Conservation (phyloP, 352 stramenopile genomes). For the Globisporangium yorkense region DNA sequence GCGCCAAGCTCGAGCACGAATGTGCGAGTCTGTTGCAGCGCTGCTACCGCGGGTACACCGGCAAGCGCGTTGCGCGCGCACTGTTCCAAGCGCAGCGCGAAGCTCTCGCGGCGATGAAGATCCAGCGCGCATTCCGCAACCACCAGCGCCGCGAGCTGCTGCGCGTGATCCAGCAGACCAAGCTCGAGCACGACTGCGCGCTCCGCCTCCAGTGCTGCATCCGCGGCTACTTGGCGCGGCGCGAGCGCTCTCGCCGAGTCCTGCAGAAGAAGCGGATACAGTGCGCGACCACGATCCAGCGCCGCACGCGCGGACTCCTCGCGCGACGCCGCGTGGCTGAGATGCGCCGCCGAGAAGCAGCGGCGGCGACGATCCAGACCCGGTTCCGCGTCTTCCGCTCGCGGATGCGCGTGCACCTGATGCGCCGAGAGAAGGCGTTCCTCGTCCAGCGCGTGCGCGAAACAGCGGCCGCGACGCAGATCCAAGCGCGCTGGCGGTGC, state of each 20-base stretch:
- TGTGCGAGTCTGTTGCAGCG: slow-evolving; percentile 52
- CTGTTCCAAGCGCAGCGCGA: slow-evolving; percentile 68
- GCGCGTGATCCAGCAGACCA: slow-evolving; percentile 55
- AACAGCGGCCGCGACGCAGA: slow-evolving; percentile 27
- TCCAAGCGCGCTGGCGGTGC: slow-evolving; percentile 51
- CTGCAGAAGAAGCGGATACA: slow-evolving; percentile 9
- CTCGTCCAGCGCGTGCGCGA: slow-evolving; percentile 20
- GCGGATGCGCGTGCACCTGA: slow-evolving; percentile 26
- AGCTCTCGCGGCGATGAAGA: slow-evolving; percentile 38
- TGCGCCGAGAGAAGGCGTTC: slow-evolving; percentile 32
- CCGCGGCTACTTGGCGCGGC: slow-evolving; percentile 41
- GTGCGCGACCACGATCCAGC: slow-evolving; percentile 43
- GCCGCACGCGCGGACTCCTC: slow-evolving; percentile 40
- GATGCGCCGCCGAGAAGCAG: slow-evolving; percentile 22
- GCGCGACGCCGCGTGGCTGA: slow-evolving; percentile 24
- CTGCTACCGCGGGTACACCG: slow-evolving; percentile 73
- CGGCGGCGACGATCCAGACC: slow-evolving; percentile 55
- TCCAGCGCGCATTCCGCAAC: slow-evolving; percentile 66
- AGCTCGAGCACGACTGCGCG: slow-evolving; percentile 49
- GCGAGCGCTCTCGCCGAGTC: slow-evolving; percentile 29
- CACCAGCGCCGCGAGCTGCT: slow-evolving; percentile 55
- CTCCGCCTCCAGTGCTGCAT: slow-evolving; percentile 49
- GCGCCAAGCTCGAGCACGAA: slow-evolving; percentile 36
- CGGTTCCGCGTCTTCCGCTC: slow-evolving; percentile 34
- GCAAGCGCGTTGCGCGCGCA: slow-evolving; percentile 51